These are phyloP conservation scores for Leishmania major DNA, from an alignment of 208 protist genomes.

Conservation along the genomic window DNA sequence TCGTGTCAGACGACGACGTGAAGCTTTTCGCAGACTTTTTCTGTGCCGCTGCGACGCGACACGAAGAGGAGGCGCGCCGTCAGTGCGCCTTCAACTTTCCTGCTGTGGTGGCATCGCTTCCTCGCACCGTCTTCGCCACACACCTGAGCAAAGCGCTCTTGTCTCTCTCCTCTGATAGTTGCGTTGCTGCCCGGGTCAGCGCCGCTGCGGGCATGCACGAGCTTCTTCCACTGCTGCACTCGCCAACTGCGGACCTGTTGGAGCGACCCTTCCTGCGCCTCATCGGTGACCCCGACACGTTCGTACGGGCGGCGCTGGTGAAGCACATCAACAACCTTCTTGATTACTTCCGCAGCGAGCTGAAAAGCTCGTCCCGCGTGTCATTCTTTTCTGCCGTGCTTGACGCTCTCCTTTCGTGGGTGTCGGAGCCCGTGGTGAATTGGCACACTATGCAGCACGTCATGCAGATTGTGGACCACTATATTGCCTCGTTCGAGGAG, in stretches of 20 bases:
- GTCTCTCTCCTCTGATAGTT: slow-evolving; percentile 60
- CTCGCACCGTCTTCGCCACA: slow-evolving; percentile 68
- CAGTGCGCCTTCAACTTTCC: slow-evolving; percentile 91
- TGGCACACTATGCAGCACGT: slow-evolving; percentile 82
- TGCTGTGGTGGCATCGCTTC: slow-evolving; percentile 83
- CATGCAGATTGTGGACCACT: slow-evolving; percentile 55
- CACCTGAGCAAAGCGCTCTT: slow-evolving; percentile 68
- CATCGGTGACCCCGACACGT: slow-evolving; percentile 50
- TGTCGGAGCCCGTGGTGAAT: slow-evolving; percentile 42
- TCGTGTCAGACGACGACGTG: slow-evolving; percentile 79
- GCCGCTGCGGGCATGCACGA: slow-evolving; percentile 88
- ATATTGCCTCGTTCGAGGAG: slow-evolving; percentile 62
- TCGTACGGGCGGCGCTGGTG: slow-evolving; percentile 63
- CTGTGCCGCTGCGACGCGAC: slow-evolving; percentile 48
- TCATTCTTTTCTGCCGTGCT: slow-evolving; percentile 64
- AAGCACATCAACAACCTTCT: slow-evolving; percentile 59
- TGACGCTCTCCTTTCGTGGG: slow-evolving; percentile 45
- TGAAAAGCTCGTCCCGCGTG: slow-evolving; percentile 32
- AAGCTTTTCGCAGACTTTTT: slow-evolving; percentile 87
- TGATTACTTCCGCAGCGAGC: slow-evolving; percentile 71
- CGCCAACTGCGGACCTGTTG: slow-evolving; percentile 56
- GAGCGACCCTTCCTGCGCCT: slow-evolving; percentile 75
- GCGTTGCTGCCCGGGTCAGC: slow-evolving; percentile 55
- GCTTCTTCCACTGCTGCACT: slow-evolving; percentile 72
- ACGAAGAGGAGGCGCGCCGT: slow-evolving; percentile 72